A percentile compares a stretch with the other conserved stretches of the same genome.
These are phyloP conservation scores for Asterochloris sp. DNA, from an alignment of 139 green algal species.

Conservation along the genomic window DNA sequence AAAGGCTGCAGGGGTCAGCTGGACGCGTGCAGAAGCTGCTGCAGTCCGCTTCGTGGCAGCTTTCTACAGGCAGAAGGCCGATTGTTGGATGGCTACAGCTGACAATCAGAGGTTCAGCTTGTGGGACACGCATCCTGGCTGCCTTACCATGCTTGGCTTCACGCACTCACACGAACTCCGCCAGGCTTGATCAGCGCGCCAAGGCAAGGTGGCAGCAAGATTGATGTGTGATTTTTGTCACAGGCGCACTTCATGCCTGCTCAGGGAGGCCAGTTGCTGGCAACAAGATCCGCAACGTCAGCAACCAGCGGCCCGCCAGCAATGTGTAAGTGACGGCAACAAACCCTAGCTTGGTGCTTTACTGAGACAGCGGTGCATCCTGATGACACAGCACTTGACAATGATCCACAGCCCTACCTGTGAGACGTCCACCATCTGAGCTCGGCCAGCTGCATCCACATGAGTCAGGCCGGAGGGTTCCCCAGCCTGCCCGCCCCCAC, in stretches of 20 bases:
- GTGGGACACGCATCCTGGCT: not conserved
- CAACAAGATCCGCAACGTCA: not conserved
- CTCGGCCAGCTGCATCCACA: conserved; percentile 1
- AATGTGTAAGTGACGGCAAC: too few relatives aligned
- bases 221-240: not conserved
- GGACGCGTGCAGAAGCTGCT: not conserved
- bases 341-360: not conserved
- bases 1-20: conserved; percentile 4
- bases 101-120: not conserved
- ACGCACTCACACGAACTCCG: not conserved
- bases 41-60: not conserved
- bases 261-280: not conserved
- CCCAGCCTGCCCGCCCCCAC: too few relatives aligned
- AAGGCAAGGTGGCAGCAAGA: not conserved
- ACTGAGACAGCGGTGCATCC: too few relatives aligned
- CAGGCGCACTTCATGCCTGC: not conserved
- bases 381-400: not conserved
- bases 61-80: not conserved
- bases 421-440: conserved; percentile 18
- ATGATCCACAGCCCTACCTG: not conserved
- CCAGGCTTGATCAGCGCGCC: not conserved
- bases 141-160: not conserved
- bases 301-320: not conserved
- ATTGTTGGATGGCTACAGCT: not conserved
- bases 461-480: not conserved